A percentile compares a stretch with the other conserved stretches of the same genome.
Conservation (phyloP, 352 stramenopile species). For the Pythium chondricola region DNA sequence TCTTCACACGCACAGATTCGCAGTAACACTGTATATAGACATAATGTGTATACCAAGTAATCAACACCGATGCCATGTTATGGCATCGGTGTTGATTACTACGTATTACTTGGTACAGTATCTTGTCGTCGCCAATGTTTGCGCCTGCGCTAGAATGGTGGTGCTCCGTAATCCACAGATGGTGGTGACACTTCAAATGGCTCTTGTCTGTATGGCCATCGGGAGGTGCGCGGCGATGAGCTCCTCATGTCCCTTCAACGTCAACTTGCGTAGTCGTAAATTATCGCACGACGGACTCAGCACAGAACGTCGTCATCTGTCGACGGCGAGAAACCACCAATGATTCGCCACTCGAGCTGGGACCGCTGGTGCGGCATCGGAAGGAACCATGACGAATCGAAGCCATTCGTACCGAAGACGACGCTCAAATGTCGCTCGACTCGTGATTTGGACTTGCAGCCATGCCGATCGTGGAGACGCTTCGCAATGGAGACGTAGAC, state of each 20-base stretch:
- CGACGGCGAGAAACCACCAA: constrained; percentile 7
- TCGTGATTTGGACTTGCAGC: constrained; percentile 54
- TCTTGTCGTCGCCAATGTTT: no score
- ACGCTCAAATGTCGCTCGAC: constrained; percentile 69
- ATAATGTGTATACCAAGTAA: no score
- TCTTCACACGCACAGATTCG: no score
- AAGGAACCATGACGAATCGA: constrained; percentile 57
- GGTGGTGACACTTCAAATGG: not conserved
- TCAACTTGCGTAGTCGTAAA: not conserved
- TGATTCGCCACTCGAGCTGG: constrained; percentile 53
- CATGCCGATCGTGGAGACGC: constrained; percentile 38
- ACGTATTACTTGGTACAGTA: no score
- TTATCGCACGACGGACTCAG: not conserved
- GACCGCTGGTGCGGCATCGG: constrained; percentile 36
- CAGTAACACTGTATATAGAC: no score
- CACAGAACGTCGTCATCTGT: not conserved
- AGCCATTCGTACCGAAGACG: constrained; percentile 67
- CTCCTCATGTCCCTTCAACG: not conserved
- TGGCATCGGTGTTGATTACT: no score
- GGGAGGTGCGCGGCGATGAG: not conserved
- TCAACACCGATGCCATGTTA: no score
- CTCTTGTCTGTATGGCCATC: not conserved
- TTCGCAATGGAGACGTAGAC: constrained; percentile 36
- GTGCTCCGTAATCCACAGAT: constrained; percentile 8
- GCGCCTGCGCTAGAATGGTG: constrained; percentile 4